These are phyloP conservation scores for Periconia digitata DNA, from an alignment of 2,329 filamentous ascomycete genomes.

Conservation along the genomic window DNA sequence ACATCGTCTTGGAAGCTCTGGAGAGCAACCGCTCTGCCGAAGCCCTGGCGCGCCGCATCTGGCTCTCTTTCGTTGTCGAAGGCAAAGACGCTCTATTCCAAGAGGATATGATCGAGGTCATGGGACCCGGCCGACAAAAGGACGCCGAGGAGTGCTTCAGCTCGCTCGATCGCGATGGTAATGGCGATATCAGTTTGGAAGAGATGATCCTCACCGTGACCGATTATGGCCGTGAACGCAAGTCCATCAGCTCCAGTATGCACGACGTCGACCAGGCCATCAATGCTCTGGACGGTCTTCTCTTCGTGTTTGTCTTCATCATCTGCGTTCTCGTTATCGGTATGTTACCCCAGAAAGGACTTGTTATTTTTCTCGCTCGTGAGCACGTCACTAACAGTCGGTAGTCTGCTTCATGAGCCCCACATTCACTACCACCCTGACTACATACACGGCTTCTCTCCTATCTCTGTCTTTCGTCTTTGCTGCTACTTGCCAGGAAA, in stretches of 20 bases:
- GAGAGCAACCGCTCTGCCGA: slow-evolving; percentile 83
- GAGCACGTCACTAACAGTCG: slow-evolving; percentile 19
- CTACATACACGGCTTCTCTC: slow-evolving; percentile 87
- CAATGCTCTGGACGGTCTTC: slow-evolving; percentile 82
- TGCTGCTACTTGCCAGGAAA: slow-evolving; percentile 85
- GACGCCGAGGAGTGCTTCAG: slow-evolving; percentile 86
- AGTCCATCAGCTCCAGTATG: slow-evolving; percentile 89
- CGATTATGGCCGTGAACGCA: slow-evolving; percentile 81
- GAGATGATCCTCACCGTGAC: slow-evolving; percentile 90
- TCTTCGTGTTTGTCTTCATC: slow-evolving; percentile 78
- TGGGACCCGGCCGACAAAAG: slow-evolving; percentile 70
- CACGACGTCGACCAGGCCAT: slow-evolving; percentile 97
- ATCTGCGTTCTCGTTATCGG: slow-evolving; percentile 81
- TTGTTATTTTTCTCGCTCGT: too few relatives aligned
- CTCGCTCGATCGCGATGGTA: slow-evolving; percentile 80
- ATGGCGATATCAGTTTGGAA: slow-evolving; percentile 91
- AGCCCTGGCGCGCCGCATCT: slow-evolving; percentile 89
- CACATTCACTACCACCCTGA: slow-evolving; percentile 80
- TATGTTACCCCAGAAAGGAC: slow-evolving; percentile 44
- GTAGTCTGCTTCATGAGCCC: slow-evolving; percentile 83
- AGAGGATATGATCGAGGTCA: slow-evolving; percentile 85
- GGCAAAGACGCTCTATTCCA: slow-evolving; percentile 75
- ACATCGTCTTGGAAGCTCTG: slow-evolving; percentile 83
- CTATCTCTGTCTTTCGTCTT: slow-evolving; percentile 98
- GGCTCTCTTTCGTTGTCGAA: slow-evolving; percentile 98